phyloP scores from a whole-genome alignment of 1,284 basidiomycete species.

The Thecaphora frezii region DNA sequence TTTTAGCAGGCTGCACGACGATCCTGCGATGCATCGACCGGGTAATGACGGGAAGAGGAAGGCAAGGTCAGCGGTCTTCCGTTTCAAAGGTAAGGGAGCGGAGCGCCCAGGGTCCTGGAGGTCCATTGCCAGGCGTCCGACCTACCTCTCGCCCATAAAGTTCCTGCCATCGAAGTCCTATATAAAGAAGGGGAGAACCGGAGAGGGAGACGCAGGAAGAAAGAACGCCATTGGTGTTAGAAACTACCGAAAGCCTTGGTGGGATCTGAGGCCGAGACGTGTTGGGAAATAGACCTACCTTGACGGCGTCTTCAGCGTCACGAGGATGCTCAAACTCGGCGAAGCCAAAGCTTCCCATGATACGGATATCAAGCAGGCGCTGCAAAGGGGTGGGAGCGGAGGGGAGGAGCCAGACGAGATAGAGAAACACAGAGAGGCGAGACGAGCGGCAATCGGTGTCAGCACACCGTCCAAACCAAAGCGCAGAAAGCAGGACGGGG shows the following conservation, averaged over 20 bases:
- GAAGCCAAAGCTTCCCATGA: slow-evolving; percentile 57
- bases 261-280: too few species aligned
- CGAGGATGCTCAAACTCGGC: slow-evolving; percentile 56
- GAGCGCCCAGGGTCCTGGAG: neutral
- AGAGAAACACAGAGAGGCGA: neutral
- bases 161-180: slow-evolving; percentile 53
- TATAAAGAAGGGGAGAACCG: neutral
- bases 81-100: too few species aligned
- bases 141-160: slow-evolving; percentile 51
- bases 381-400: neutral
- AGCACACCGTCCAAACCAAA: too few species aligned
- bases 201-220: neutral
- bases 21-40: slow-evolving; percentile 16
- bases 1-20: slow-evolving; percentile 54
- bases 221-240: neutral
- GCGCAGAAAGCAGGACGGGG: neutral
- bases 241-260: neutral
- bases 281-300: slow-evolving; percentile 12
- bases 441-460: too few species aligned
- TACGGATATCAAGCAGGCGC: slow-evolving; percentile 48
- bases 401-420: neutral
- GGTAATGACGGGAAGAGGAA: neutral
- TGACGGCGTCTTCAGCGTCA: slow-evolving; percentile 56
- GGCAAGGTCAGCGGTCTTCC: neutral
- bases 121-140: neutral